A percentile compares a stretch with the other conserved stretches of the same genome.
These are phyloP conservation scores for Fusarium sp. DNA, from an alignment of 2,329 filamentous ascomycete genomes.

Conservation along the genomic window DNA sequence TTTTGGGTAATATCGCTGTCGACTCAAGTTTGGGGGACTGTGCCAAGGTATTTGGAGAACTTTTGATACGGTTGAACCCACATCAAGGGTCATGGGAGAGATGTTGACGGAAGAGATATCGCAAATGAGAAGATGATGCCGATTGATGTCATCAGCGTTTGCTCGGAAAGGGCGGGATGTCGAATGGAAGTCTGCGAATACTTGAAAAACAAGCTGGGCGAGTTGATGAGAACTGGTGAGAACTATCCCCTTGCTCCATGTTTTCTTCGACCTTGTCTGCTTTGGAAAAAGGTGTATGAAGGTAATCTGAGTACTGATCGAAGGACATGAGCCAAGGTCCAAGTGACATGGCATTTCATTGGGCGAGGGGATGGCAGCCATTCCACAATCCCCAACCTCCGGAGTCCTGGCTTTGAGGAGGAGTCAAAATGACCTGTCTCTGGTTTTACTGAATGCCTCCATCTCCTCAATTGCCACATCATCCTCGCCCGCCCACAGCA, in stretches of 20 bases:
- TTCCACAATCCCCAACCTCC: neutral
- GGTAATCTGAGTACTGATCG: neutral
- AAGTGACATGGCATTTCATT: neutral
- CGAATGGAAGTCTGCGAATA: neutral
- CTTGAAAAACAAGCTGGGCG: neutral
- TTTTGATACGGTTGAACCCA: slow-evolving; percentile 14
- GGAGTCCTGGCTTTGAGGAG: neutral
- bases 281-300: neutral
- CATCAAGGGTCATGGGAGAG: slow-evolving; percentile 15
- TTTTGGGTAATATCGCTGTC: neutral
- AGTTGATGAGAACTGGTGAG: neutral
- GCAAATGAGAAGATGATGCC: neutral
- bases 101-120: neutral
- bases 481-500: neutral
- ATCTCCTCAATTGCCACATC: neutral
- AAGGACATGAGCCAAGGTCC: neutral
- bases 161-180: slow-evolving; percentile 13
- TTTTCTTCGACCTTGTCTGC: neutral
- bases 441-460: no score
- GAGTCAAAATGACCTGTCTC: neutral
- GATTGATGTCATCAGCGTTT: neutral
- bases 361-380: neutral
- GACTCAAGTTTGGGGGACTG: neutral
- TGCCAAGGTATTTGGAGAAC: neutral
- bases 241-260: neutral